phyloP scores from a whole-genome alignment of 192 early-diverging fungal genomes.

The Coemansia sp. region DNA sequence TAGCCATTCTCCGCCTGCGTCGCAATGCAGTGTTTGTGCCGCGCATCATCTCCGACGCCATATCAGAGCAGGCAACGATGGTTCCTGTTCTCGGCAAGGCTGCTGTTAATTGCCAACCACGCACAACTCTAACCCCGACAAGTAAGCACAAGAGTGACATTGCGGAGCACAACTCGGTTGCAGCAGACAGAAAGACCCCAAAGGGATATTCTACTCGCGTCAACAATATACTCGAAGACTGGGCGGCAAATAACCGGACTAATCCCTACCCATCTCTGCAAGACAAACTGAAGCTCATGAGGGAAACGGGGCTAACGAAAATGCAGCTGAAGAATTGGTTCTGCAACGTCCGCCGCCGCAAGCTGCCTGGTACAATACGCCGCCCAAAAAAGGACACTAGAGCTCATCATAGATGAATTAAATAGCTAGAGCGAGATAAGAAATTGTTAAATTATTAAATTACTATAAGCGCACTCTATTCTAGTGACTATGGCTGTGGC shows the following conservation, averaged over 20 bases:
- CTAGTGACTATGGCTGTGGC: constrained; percentile 6
- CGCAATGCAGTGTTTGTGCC: constrained; percentile 36
- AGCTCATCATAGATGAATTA: background rate
- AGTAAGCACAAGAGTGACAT: background rate
- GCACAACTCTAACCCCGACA: background rate
- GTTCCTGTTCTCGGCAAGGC: background rate
- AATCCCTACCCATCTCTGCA: constrained; percentile 36
- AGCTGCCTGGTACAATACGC: constrained; percentile 19
- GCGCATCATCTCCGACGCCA: constrained; percentile 14
- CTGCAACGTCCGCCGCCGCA: constrained; percentile 51
- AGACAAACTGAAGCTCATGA: constrained; percentile 39
- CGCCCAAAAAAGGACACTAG: constrained; percentile 5
- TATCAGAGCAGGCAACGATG: background rate
- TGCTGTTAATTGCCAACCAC: background rate
- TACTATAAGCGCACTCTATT: background rate
- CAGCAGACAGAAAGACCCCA: background rate
- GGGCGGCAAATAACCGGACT: constrained; percentile 18
- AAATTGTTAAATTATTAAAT: background rate
- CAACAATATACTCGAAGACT: constrained; percentile 29
- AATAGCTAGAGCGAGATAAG: background rate
- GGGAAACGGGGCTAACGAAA: constrained; percentile 32
- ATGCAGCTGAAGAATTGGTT: constrained; percentile 58
- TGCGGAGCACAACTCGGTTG: background rate
- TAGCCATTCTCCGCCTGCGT: constrained; percentile 14
- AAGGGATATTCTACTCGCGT: constrained; percentile 21